Evolutionary conservation across 352 stramenopile species (phyloP), one percentile per base, ranked within the genome.

Genomic region (Peronospora belbahrii): DNA sequence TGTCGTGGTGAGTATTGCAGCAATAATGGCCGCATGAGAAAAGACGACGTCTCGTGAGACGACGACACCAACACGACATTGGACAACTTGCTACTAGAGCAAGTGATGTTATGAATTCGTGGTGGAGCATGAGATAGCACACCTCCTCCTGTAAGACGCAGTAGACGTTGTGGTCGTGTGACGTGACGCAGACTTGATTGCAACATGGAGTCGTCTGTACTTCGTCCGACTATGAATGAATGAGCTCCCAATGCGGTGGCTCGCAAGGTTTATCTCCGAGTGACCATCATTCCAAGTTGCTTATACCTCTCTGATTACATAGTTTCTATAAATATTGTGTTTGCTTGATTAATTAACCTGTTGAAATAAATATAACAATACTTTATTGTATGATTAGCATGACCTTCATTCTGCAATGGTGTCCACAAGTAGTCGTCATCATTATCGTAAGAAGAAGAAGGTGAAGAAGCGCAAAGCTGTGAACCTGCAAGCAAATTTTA

Each of bases 401-500:
- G 31, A 30, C 34, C 3, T 38, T 24, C 40, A 33, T 15, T 33
- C 27, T 33, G 19, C 11, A 4, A 85, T 88, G 74, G 77, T 88
- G 64, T 83, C 75, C 44, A 32, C 72, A 43, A 58, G 42, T 41
- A 48, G 38, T 17, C 66, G n/a, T n/a, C n/a, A n/a, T n/a, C n/a
- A n/a, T n/a, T n/a, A 73, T 48, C 52, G 33, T 15, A 81, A 77
- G 54, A 90, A 88, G 68, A 83, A 77, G 58, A 86, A 84, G 57
- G 50, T 42, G 8, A 88, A 81, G 70, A 85, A 87, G 66, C 74
- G 80, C 53, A 88, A 85, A 55, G 58, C 80, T 50, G 80, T 92
- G 52, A 92, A 92, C 48, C 57, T 92, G 43, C 75, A 88, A 60
- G 58, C 75, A 36, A 85, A 88, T 47, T 92, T 88, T 35, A 77